Conservation (phyloP, 2,329 filamentous ascomycete species). For the Sclerotinia subarctica region DNA sequence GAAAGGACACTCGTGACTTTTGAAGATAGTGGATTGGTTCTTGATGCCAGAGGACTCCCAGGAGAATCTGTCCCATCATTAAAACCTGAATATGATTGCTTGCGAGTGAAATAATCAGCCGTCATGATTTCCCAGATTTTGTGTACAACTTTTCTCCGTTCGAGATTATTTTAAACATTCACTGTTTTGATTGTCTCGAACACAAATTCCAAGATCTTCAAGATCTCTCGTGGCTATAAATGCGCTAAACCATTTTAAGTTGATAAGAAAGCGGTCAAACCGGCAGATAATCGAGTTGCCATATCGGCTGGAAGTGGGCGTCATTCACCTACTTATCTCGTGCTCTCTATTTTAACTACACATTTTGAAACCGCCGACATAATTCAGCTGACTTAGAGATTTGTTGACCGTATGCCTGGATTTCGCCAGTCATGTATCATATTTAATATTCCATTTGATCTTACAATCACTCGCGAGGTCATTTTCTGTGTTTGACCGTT, state of each 20-base stretch:
- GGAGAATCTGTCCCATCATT: constrained; percentile 31
- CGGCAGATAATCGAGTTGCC: constrained; percentile 6
- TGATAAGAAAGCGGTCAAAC: constrained; percentile 21
- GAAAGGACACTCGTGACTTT: constrained; percentile 85
- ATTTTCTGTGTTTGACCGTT: constrained; percentile 28
- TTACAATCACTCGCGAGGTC: constrained; percentile 5
- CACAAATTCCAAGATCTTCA: not conserved
- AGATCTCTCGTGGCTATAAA: not conserved
- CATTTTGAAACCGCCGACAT: constrained; percentile 13
- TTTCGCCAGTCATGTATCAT: constrained; percentile 1
- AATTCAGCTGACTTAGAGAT: constrained; percentile 9
- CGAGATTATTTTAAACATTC: not conserved
- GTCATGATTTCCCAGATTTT: constrained; percentile 26
- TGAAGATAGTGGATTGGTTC: constrained; percentile 65
- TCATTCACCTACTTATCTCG: constrained; percentile 14
- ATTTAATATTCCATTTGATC: constrained; percentile 1
- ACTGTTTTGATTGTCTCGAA: constrained; percentile 1
- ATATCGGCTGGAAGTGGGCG: not conserved
- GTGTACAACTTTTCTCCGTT: not conserved
- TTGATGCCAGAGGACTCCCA: constrained; percentile 33
- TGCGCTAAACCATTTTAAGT: constrained; percentile 3
- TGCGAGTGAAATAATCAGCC: constrained; percentile 34
- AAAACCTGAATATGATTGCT: constrained; percentile 25
- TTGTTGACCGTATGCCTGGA: constrained; percentile 7
- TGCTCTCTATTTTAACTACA: constrained; percentile 10